Conservation (phyloP, 352 stramenopile genomes). For the Pythium biforme region DNA sequence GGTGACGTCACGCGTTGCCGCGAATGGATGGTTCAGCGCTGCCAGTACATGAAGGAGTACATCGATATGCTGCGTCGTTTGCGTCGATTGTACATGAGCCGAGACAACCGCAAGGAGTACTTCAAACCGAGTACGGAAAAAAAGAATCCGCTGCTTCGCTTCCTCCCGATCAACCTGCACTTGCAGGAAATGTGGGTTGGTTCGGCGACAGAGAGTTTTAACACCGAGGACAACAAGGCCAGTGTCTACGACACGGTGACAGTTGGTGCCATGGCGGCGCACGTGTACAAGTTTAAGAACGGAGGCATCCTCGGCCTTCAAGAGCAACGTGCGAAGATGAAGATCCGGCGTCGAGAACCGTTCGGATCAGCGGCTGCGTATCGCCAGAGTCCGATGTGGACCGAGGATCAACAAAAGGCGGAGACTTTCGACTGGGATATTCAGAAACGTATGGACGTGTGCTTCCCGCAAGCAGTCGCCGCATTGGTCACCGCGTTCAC, state of each 20-base stretch:
- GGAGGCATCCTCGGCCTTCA: slow-evolving; percentile 76
- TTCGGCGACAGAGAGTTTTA: slow-evolving; percentile 32
- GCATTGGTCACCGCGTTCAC: slow-evolving; percentile 82
- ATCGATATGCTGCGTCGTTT: slow-evolving; percentile 61
- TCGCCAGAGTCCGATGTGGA: slow-evolving; percentile 76
- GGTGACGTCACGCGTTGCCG: slow-evolving; percentile 79
- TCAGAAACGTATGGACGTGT: slow-evolving; percentile 83
- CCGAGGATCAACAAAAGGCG: slow-evolving; percentile 78
- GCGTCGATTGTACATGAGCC: slow-evolving; percentile 60
- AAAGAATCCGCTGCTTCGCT: slow-evolving; percentile 76
- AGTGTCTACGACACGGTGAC: slow-evolving; percentile 86
- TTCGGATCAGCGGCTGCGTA: slow-evolving; percentile 43
- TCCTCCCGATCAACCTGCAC: slow-evolving; percentile 84
- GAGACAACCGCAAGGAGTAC: slow-evolving; percentile 75
- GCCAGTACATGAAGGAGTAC: slow-evolving; percentile 67
- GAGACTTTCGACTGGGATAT: slow-evolving; percentile 76
- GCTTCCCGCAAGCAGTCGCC: slow-evolving; percentile 76
- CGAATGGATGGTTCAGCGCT: slow-evolving; percentile 82
- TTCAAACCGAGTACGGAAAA: slow-evolving; percentile 88
- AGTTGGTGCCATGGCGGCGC: slow-evolving; percentile 81
- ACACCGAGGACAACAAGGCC: slow-evolving; percentile 27
- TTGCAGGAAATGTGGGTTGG: slow-evolving; percentile 87
- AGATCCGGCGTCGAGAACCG: slow-evolving; percentile 52
- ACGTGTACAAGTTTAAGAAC: slow-evolving; percentile 90
- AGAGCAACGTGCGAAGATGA: slow-evolving; percentile 70